phyloP scores from a whole-genome alignment of 306 rosid species.

The Prunus padus region DNA sequence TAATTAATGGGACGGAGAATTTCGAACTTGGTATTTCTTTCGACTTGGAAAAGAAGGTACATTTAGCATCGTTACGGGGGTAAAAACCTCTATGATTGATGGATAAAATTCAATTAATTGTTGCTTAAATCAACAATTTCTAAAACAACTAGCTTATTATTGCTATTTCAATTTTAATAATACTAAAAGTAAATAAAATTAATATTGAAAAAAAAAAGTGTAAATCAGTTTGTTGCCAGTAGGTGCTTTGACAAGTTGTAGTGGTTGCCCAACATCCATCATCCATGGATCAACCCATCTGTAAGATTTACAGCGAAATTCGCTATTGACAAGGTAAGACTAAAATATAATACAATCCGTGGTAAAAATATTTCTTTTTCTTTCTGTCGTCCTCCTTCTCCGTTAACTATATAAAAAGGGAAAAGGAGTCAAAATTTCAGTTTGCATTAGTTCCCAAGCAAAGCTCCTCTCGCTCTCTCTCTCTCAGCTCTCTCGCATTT shows the following conservation, averaged over 20 bases:
- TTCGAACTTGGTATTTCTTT: too few species aligned
- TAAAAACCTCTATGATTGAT: neutral
- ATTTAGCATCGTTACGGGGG: too few species aligned
- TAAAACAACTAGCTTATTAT: too few species aligned
- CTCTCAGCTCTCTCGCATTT: neutral
- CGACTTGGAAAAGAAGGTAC: neutral
- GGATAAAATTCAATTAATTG: neutral
- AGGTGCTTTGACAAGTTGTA: neutral
- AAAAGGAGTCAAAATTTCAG: conserved; percentile 9
- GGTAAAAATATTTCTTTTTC: neutral
- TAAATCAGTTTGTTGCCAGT: neutral
- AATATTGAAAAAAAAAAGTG: neutral
- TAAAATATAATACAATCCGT: neutral
- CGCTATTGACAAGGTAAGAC: neutral
- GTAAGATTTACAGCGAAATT: neutral
- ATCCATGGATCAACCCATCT: neutral
- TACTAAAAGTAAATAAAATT: too few species aligned
- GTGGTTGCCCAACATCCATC: neutral
- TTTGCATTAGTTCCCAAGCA: conserved; percentile 17
- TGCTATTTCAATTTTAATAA: too few species aligned
- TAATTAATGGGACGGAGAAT: too few species aligned
- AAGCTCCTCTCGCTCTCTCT: neutral
- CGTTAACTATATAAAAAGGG: conserved; percentile 37
- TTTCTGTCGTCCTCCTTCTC: conserved; percentile 25
- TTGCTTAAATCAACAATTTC: neutral